phyloP scores from a whole-genome alignment of 225 moss, liverwort and hornwort species.

The Physcomitrium patens region DNA sequence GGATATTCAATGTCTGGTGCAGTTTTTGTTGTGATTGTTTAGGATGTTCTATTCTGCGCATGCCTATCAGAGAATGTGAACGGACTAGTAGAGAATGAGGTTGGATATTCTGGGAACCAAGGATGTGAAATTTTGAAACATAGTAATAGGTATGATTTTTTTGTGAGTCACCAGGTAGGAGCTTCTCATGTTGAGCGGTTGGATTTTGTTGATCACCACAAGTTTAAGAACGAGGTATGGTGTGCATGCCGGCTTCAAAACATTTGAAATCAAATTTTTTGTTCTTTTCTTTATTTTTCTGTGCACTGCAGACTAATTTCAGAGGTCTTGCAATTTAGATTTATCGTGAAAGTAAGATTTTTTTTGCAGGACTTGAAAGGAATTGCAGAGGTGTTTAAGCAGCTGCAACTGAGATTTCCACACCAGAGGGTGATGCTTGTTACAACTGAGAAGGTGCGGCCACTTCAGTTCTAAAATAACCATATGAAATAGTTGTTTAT shows the following conservation, averaged over 20 bases:
- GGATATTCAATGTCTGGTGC: slow-evolving; percentile 4
- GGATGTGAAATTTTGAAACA: background rate
- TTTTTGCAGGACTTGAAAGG: slow-evolving; percentile 63
- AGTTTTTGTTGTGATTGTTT: slow-evolving; percentile 15
- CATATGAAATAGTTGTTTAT: background rate
- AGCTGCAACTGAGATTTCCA: slow-evolving; percentile 61
- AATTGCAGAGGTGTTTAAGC: slow-evolving; percentile 42
- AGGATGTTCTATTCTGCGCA: slow-evolving; percentile 2
- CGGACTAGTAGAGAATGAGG: background rate
- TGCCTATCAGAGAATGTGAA: slow-evolving; percentile 3
- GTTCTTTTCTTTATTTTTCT: background rate
- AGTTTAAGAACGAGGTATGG: slow-evolving; percentile 65
- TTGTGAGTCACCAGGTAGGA: slow-evolving; percentile 58
- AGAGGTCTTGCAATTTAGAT: background rate
- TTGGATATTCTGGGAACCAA: background rate
- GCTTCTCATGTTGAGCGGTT: slow-evolving; percentile 72
- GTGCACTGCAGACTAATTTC: background rate
- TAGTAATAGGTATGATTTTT: slow-evolving; percentile 10
- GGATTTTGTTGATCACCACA: slow-evolving; percentile 87
- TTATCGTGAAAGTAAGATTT: background rate
- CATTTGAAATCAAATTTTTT: background rate
- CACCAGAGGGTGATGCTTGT: slow-evolving; percentile 54
- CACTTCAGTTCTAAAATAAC: slow-evolving; percentile 4
- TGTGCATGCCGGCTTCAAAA: background rate
- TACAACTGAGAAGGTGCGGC: slow-evolving; percentile 84